Evolutionary conservation across 2,329 filamentous ascomycete species (phyloP).

Genomic region (Nigrospora sphaerica): DNA sequence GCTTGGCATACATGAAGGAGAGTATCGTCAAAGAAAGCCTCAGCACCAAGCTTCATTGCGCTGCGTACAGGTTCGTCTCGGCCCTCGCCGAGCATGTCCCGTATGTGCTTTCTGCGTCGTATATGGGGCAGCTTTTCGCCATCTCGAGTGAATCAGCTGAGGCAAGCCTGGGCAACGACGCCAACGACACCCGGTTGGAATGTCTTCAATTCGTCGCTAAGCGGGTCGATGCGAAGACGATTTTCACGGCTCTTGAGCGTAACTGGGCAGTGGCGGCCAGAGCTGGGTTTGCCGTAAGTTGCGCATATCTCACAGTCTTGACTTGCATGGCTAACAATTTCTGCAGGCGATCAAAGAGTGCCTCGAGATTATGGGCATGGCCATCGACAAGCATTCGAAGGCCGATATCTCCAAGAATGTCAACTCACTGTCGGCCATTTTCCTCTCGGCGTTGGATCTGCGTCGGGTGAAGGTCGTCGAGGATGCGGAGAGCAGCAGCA

Average conservation of each 20-base stretch:
- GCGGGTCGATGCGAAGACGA: conserved; percentile 68
- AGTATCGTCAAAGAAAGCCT: conserved; percentile 48
- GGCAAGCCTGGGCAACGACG: conserved; percentile 51
- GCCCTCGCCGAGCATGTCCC: conserved; percentile 77
- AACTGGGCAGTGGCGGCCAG: conserved; percentile 63
- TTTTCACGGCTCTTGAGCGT: conserved; percentile 64
- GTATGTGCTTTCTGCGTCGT: conserved; percentile 75
- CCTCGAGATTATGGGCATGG: conserved; percentile 60
- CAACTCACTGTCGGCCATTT: conserved; percentile 57
- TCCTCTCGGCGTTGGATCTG: conserved; percentile 57
- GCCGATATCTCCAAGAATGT: conserved; percentile 70
- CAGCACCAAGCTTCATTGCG: conserved; percentile 67
- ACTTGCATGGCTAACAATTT: conserved; percentile 19
- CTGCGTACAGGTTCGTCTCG: conserved; percentile 72
- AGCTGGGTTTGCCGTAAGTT: conserved; percentile 54
- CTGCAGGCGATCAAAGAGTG: conserved; percentile 59
- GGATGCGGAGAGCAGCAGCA: conserved; percentile 31
- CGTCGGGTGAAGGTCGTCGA: conserved; percentile 48
- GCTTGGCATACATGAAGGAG: conserved; percentile 62
- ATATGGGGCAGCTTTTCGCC: conserved; percentile 64
- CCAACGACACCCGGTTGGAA: conserved; percentile 57
- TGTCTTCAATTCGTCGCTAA: conserved; percentile 71
- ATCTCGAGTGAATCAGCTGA: conserved; percentile 68
- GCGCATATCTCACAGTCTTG: neutral
- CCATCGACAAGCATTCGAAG: conserved; percentile 75